Evolutionary conservation across 441 rosid species (phyloP).

Genomic region (Manihot esculenta): DNA sequence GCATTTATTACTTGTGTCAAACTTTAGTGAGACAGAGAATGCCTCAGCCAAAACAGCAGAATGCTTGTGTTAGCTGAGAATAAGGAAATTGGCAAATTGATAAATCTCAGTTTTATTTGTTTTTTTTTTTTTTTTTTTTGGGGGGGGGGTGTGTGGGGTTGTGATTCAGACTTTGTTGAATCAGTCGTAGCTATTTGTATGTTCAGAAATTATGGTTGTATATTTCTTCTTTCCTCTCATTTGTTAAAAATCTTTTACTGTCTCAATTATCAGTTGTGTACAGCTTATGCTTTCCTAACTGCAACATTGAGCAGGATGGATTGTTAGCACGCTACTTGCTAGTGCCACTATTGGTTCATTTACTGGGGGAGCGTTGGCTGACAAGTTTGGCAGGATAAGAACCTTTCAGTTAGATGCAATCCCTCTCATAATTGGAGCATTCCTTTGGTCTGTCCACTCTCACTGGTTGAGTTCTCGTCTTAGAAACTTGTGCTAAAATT

Average conservation of each 20-base stretch:
- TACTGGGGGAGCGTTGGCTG: constrained; percentile 94
- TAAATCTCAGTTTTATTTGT: background rate
- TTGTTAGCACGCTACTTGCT: constrained; percentile 93
- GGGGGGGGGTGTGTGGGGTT: background rate
- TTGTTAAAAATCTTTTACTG: background rate
- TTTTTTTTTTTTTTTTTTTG: too few relatives aligned
- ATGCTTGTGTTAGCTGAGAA: background rate
- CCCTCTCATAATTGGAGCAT: constrained; percentile 82
- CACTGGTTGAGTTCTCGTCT: constrained; percentile 12
- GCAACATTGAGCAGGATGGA: constrained; percentile 69
- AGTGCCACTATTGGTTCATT: constrained; percentile 96
- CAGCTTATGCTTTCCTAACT: constrained; percentile 20
- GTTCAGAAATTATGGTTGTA: constrained; percentile 3
- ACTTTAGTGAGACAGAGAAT: background rate
- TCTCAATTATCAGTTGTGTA: background rate
- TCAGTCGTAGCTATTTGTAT: background rate
- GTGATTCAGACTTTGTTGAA: background rate
- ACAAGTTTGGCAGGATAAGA: constrained; percentile 89
- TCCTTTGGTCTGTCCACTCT: constrained; percentile 59
- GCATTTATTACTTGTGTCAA: constrained; percentile 3
- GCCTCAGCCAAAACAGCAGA: background rate
- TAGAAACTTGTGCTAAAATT: constrained; percentile 14
- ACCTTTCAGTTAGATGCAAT: constrained; percentile 93
- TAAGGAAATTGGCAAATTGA: background rate
- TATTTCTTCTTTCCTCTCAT: background rate